phyloP scores from a whole-genome alignment of 2,329 filamentous ascomycete species.

The Fusarium nodosum region DNA sequence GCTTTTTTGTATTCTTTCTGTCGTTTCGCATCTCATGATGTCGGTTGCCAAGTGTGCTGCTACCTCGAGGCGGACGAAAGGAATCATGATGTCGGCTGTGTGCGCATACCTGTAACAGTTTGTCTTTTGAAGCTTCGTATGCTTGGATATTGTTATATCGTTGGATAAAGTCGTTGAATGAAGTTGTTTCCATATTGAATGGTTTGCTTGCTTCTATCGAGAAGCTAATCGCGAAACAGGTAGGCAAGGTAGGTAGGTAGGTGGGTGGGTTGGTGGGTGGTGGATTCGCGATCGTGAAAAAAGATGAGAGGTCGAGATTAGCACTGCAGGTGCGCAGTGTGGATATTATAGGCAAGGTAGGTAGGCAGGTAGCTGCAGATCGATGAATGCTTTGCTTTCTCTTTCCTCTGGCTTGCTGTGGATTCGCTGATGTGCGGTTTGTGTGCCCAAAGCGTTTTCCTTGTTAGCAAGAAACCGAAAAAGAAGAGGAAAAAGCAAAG shows the following conservation, averaged over 20 bases:
- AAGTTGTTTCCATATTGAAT: constrained; percentile 47
- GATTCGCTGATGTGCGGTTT: constrained; percentile 10
- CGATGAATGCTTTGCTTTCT: constrained; percentile 10
- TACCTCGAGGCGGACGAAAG: constrained; percentile 12
- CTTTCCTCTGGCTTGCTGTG: constrained; percentile 4
- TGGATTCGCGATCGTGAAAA: constrained; percentile 13
- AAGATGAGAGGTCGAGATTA: constrained; percentile 9
- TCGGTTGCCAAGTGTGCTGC: not conserved
- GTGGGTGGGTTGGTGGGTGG: constrained; percentile 1
- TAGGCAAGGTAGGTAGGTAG: constrained; percentile 3
- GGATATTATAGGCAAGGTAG: constrained; percentile 13
- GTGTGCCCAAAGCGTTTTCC: constrained; percentile 15
- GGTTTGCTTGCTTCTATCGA: not conserved
- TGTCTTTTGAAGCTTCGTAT: constrained; percentile 58
- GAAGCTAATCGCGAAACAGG: constrained; percentile 22
- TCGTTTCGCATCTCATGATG: not conserved
- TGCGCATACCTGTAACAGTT: constrained; percentile 62
- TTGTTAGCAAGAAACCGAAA: constrained; percentile 1
- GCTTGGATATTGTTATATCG: constrained; percentile 61
- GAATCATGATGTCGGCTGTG: constrained; percentile 14
- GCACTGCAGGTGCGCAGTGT: constrained; percentile 30
- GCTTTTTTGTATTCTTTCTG: not conserved
- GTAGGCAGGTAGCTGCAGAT: constrained; percentile 20
- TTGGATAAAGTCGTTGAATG: constrained; percentile 62
- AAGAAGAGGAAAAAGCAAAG: not conserved